Evolutionary conservation across 306 rosid species (phyloP).

Genomic region (Fragaria vesca): DNA sequence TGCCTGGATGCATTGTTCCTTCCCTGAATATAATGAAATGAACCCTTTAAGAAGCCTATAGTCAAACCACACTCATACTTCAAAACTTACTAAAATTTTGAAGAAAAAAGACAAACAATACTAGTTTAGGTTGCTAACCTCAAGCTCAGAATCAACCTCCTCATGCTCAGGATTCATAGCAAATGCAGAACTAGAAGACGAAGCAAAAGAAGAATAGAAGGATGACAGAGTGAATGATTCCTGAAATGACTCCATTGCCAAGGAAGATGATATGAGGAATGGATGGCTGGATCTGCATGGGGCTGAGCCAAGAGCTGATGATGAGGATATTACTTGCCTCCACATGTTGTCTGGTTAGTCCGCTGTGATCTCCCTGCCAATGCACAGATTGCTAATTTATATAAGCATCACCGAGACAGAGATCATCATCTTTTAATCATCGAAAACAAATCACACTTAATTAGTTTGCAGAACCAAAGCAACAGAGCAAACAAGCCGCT

Average conservation of each 20-base stretch:
- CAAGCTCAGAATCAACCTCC: conserved; percentile 5
- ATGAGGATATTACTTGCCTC: conserved; percentile 1
- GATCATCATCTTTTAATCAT: background rate
- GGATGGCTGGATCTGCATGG: background rate
- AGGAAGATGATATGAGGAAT: conserved; percentile 9
- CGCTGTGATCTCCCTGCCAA: background rate
- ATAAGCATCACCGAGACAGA: background rate
- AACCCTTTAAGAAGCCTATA: background rate
- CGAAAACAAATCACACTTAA: background rate
- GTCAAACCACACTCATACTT: background rate
- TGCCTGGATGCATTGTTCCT: conserved; percentile 6
- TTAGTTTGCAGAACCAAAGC: background rate
- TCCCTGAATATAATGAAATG: background rate
- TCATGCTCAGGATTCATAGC: background rate
- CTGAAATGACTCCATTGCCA: background rate
- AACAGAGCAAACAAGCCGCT: no score
- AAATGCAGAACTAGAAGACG: conserved; percentile 11
- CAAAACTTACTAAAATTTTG: background rate
- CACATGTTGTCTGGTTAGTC: conserved; percentile 11
- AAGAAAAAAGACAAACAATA: background rate
- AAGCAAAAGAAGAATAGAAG: background rate
- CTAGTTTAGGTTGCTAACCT: conserved; percentile 4
- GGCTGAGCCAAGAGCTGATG: conserved; percentile 12
- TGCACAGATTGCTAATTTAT: conserved; percentile 5
- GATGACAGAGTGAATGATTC: background rate